Base-by-base conservation (phyloP, 2,329 filamentous ascomycete species). In the Pseudocercospora cruenta region DNA sequence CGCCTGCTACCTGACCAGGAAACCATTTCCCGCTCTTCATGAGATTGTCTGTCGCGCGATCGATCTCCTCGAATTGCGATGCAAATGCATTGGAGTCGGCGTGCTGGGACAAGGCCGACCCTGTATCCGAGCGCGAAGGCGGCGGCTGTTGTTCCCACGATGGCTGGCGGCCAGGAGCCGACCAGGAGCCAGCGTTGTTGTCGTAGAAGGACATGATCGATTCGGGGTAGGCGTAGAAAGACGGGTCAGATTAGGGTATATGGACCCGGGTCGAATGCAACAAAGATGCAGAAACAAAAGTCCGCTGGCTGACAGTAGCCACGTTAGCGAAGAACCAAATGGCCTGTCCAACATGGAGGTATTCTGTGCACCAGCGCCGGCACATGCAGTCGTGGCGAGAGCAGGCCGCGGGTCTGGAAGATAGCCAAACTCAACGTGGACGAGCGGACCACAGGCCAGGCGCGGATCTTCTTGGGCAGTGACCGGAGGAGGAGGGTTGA, bases 11-110 rank as follows among this genome's bases (percentile, higher is more conserved):
- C 19, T 76, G 69, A 16, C 74, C 74, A 22, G 77, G 76, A 81
- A 94, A 95, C 82, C 94, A 90, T 85, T 98, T 98, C 76, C 94
- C 94, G 79, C 94, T 97, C 86, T 98, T 98, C 76, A 94, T 87
- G 67, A 99, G 87, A 80, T 98, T 98, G 77, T 98, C 95, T 76
- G 94, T 89, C 73, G 94, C 94, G 78, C 94, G 91, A 72, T 98
- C 95, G 75, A 99, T 93, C 87, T 99, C 95, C 83, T 96, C 93
- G 80, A 96, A 90, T 81, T 97, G 93, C 78, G 91, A 90, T 72
- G 88, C 88, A 79, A 96, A 97, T 66, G 93, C 93, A 76, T 85
- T 83, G 65, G 87, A 85, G 67, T 96, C 92, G 57, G 67, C 58
- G 71, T 94, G 91, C 59, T 80, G 77, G 71, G 84, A 84, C 71